Percentiles rank a stretch among this genome's conserved stretches.
Conservation (phyloP, 306 rosid species). For the Alnus glutinosa region DNA sequence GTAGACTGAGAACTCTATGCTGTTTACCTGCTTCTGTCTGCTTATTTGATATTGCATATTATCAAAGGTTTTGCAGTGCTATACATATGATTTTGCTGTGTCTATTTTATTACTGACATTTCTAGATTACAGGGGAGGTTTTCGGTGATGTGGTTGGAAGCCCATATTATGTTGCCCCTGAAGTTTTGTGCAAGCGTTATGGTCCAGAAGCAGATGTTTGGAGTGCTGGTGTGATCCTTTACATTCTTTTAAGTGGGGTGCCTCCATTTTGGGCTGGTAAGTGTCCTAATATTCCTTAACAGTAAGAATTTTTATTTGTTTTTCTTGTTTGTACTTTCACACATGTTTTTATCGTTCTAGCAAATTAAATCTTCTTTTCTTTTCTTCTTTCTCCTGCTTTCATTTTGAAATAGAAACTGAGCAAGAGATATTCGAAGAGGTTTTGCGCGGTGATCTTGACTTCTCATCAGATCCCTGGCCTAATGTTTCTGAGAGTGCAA, state of each 20-base stretch:
- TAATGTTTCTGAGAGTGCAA: conserved; percentile 69
- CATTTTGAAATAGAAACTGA: conserved; percentile 52
- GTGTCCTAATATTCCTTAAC: conserved; percentile 23
- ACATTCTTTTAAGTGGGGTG: conserved; percentile 88
- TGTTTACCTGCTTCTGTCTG: not conserved
- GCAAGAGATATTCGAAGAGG: conserved; percentile 66
- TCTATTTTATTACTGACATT: conserved; percentile 26
- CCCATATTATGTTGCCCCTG: conserved; percentile 94
- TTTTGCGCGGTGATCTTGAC: conserved; percentile 63
- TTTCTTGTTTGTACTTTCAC: not conserved
- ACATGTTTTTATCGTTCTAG: conserved; percentile 6
- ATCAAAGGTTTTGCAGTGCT: not conserved
- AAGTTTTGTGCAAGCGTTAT: conserved; percentile 62
- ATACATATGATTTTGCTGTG: not conserved
- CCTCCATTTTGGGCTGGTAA: conserved; percentile 99
- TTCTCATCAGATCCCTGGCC: conserved; percentile 93
- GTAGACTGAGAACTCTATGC: not conserved
- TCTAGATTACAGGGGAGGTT: conserved; percentile 58
- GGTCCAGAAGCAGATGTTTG: conserved; percentile 92
- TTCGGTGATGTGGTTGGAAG: conserved; percentile 87
- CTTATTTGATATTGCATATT: not conserved
- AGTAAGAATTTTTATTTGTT: not conserved
- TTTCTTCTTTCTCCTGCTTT: conserved; percentile 3
- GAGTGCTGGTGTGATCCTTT: conserved; percentile 91
- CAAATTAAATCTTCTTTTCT: not conserved